Evolutionary conservation across 495 filamentous ascomycete species (phyloP).

Genomic region (Penicillium flavigenum): DNA sequence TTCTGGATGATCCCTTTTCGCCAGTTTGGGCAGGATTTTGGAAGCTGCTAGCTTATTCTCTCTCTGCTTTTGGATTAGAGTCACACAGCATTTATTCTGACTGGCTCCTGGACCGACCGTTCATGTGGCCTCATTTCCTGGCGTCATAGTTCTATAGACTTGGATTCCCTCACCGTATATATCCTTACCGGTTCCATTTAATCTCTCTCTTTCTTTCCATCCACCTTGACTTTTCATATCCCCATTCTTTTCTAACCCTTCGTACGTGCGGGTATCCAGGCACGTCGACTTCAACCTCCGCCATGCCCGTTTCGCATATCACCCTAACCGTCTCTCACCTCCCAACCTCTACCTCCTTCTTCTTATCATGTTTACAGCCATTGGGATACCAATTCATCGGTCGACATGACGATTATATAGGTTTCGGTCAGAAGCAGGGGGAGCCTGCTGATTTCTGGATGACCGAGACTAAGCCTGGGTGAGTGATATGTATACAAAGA

Average conservation of each 20-base stretch:
- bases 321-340: conserved; percentile 71
- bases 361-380: conserved; percentile 70
- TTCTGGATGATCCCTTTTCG: background rate
- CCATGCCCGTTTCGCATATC: conserved; percentile 60
- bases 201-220: conserved; percentile 31
- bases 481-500: conserved; percentile 20
- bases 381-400: conserved; percentile 71
- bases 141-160: conserved; percentile 27
- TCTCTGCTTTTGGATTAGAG: conserved; percentile 8
- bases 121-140: conserved; percentile 9
- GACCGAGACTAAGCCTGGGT: conserved; percentile 56
- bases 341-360: conserved; percentile 76
- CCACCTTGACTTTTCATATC: conserved; percentile 22
- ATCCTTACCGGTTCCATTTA: conserved; percentile 11
- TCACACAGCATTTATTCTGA: conserved; percentile 14
- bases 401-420: conserved; percentile 52
- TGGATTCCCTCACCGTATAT: conserved; percentile 26
- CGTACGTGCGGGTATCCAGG: conserved; percentile 12
- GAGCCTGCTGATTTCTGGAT: conserved; percentile 60
- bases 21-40: conserved; percentile 20
- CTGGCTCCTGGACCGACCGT: conserved; percentile 19
- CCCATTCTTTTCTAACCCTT: conserved; percentile 12
- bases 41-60: conserved; percentile 5
- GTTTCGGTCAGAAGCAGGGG: conserved; percentile 53
- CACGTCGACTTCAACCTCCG: conserved; percentile 18